These are phyloP conservation scores for Vachellia pachyceras DNA, from an alignment of 306 rosid genomes.

Conservation along the genomic window DNA sequence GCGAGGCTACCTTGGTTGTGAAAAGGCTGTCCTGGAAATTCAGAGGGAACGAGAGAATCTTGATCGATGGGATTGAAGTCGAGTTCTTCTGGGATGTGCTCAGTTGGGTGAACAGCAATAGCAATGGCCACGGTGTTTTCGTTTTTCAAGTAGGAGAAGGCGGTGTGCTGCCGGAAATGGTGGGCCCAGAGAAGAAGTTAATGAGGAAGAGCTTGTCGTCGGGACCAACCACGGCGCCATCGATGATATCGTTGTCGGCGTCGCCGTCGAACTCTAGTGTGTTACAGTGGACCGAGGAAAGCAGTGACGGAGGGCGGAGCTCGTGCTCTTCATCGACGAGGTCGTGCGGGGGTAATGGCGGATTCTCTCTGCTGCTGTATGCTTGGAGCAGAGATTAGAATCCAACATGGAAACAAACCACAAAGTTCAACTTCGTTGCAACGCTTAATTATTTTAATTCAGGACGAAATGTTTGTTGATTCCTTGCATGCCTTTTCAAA, in stretches of 20 bases:
- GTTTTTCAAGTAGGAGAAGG: conserved; percentile 82
- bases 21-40: conserved; percentile 86
- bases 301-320: conserved; percentile 80
- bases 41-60: conserved; percentile 82
- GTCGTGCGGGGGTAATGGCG: conserved; percentile 67
- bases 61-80: conserved; percentile 62
- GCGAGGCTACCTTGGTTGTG: conserved; percentile 52
- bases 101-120: conserved; percentile 59
- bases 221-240: conserved; percentile 36
- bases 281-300: conserved; percentile 88
- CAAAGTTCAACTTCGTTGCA: background rate
- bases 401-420: background rate
- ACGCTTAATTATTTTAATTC: background rate
- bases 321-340: conserved; percentile 76
- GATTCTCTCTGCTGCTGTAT: conserved; percentile 74
- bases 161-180: conserved; percentile 79
- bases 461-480: conserved; percentile 3
- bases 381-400: conserved; percentile 73
- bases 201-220: conserved; percentile 62
- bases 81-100: conserved; percentile 88
- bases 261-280: conserved; percentile 60
- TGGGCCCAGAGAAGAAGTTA: conserved; percentile 71
- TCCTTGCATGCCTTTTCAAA: conserved; percentile 27
- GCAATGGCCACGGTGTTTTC: conserved; percentile 68
- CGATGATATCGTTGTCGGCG: conserved; percentile 35